Evolutionary conservation across 345 rosid genomes (phyloP).

Genomic region (Hirschfeldia incana): DNA sequence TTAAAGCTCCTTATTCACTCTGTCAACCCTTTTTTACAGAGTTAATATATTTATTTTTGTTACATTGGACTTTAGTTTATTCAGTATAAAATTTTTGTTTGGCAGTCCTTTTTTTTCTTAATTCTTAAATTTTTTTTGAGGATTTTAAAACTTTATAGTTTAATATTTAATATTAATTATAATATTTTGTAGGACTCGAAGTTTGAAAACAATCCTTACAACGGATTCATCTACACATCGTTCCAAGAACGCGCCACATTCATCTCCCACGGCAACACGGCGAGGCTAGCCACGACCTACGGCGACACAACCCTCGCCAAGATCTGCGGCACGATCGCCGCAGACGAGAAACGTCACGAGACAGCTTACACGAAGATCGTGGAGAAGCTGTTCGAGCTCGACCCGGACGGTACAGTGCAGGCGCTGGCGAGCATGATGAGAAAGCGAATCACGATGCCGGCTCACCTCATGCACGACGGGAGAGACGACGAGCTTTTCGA

Average conservation of each 20-base stretch:
- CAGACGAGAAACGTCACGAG: constrained; percentile 65
- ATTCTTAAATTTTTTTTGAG: no score
- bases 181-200: constrained; percentile 45
- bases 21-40: not conserved
- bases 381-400: constrained; percentile 56
- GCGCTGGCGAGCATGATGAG: constrained; percentile 61
- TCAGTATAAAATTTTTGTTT: no score
- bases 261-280: constrained; percentile 64
- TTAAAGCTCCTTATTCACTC: not conserved
- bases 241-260: constrained; percentile 69
- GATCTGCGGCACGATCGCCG: constrained; percentile 56
- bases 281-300: constrained; percentile 37
- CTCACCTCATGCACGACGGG: constrained; percentile 60
- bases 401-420: constrained; percentile 47
- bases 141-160: not conserved
- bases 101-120: no score
- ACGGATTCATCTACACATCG: constrained; percentile 62
- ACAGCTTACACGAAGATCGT: constrained; percentile 54
- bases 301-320: constrained; percentile 53
- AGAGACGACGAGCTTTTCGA: constrained; percentile 46
- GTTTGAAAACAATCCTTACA: constrained; percentile 55
- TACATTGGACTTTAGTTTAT: no score
- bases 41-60: no score
- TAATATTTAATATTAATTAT: not conserved
- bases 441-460: constrained; percentile 60